Evolutionary conservation across 192 early-diverging fungal species (phyloP).

Genomic region (Allomyces macrogynus): DNA sequence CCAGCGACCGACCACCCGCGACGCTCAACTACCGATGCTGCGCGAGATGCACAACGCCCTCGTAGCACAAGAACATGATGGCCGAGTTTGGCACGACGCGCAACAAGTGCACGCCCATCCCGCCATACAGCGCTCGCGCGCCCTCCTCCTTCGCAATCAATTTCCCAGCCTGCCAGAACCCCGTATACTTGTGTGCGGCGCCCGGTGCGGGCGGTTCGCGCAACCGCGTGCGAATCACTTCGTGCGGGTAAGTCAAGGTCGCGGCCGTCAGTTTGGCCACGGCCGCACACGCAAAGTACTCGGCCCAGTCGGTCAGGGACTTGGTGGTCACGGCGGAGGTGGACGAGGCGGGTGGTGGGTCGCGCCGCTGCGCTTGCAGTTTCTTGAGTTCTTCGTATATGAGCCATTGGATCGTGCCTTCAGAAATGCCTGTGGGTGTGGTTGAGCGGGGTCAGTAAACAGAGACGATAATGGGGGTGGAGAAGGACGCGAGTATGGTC

Average conservation of each 20-base stretch:
- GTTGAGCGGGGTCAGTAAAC: conserved; percentile 2
- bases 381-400: conserved; percentile 84
- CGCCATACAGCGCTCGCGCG: conserved; percentile 67
- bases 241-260: conserved; percentile 80
- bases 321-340: neutral
- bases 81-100: conserved; percentile 90
- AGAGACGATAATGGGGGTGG: no score
- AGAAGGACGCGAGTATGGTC: neutral
- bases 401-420: conserved; percentile 87
- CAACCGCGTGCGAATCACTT: conserved; percentile 27
- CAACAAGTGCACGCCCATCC: conserved; percentile 84
- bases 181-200: conserved; percentile 57
- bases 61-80: conserved; percentile 80
- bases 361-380: neutral
- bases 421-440: conserved; percentile 44
- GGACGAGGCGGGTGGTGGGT: neutral
- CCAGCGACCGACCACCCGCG: no score
- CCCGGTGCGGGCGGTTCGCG: conserved; percentile 4
- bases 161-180: conserved; percentile 13
- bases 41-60: conserved; percentile 35
- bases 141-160: conserved; percentile 61
- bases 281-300: conserved; percentile 65
- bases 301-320: conserved; percentile 37
- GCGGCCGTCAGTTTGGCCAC: conserved; percentile 72
- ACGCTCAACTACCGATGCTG: neutral